phyloP scores from a whole-genome alignment of 495 filamentous ascomycete species.

The Annulohypoxylon maeteangense region DNA sequence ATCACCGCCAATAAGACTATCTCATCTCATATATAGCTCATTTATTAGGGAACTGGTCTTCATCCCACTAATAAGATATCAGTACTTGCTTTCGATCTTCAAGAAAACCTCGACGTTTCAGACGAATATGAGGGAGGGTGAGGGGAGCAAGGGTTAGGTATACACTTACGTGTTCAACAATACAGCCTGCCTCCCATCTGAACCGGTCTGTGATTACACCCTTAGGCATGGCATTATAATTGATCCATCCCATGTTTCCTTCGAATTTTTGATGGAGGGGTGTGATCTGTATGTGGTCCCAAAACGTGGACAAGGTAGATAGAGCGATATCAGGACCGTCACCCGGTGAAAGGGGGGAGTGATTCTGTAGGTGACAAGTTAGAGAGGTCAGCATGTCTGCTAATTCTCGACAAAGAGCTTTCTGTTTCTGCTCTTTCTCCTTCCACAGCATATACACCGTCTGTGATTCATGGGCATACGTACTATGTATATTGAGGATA shows the following conservation, averaged over 20 bases:
- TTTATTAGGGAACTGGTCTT: slow-evolving; percentile 42
- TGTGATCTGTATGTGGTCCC: neutral
- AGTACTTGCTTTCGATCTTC: neutral
- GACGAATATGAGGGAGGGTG: neutral
- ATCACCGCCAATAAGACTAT: neutral
- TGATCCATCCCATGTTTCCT: neutral
- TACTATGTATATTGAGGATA: slow-evolving; percentile 25
- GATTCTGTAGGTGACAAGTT: neutral
- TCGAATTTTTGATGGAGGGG: neutral
- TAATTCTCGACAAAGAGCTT: neutral
- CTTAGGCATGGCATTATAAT: neutral
- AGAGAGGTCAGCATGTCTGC: neutral
- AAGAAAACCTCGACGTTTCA: neutral
- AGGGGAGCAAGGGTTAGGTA: neutral
- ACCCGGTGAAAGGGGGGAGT: neutral
- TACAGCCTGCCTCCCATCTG: slow-evolving; percentile 10
- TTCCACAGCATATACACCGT: neutral
- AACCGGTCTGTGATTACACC: slow-evolving; percentile 8
- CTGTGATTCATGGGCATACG: neutral
- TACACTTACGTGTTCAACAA: slow-evolving; percentile 10
- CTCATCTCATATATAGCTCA: neutral
- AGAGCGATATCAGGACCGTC: slow-evolving; percentile 4
- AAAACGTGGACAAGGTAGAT: neutral
- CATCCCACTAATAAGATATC: slow-evolving; percentile 43
- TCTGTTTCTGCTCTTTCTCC: neutral